Evolutionary conservation across 805 yeast species (phyloP), one percentile per base, ranked within the genome.

Genomic region (Ogataea paraovalis): DNA sequence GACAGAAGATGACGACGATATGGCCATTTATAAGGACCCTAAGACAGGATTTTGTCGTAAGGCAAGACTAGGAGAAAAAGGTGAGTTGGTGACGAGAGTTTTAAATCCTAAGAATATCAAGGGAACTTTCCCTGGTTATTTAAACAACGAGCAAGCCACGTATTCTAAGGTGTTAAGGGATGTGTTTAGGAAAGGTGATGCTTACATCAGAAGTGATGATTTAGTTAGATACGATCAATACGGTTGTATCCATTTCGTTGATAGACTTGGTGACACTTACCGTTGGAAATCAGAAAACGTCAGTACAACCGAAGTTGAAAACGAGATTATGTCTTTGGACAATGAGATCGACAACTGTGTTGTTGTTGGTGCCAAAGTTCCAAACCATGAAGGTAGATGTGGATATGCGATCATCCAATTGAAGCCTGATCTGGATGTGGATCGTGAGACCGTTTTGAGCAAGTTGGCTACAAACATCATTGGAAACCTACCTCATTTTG

Each of bases 201-300:
- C 95, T 1, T 91, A 89, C 85, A 85, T 86, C 59, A 75, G 97
- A 60, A 78, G 88, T 23, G 97, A 97, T 39, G 98, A 91, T 64
- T 73, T 91, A 55, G 72, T 92, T 60, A 80, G 72, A 56, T 68
- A 74, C 62, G 96, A 89, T 64, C 72, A 72, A 25, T 76, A 82
- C 53, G 86, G 88, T 0, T 68, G 83, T 54, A 75, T 85, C 63
- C 88, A 85, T 67, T 91, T 91, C 66, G 88, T 90, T 40, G 98
- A 91, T 71, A 74, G 98, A 60, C 69, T 92, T 60, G 98, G 98
- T 38, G 98, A 91, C 62, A 92, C 97, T 0, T 91, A 87, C 71
- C 76, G 98, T 57, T 91, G 98, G 98, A 92, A 89, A 69, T 85
- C 96, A 2, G 98, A 91, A 69, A 91, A 91, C 65, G 97, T 92